Evolutionary conservation across 768 basidiomycete genomes (phyloP), one percentile per base, ranked within the genome.

Genomic region (Mycena latifolia): DNA sequence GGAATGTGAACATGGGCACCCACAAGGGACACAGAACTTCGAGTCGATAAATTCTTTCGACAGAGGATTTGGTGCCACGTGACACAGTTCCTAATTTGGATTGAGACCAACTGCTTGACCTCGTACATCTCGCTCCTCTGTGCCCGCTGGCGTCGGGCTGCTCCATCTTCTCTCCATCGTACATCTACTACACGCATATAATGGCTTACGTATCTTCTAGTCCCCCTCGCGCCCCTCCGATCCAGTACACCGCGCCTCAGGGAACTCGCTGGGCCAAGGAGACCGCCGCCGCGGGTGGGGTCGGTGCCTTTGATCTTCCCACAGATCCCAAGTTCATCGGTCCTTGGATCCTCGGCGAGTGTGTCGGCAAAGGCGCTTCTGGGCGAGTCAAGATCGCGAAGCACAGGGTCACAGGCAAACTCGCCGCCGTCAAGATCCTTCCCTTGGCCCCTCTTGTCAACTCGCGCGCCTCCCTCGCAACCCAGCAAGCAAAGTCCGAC

Each of bases 371-470:
- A 80, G 96, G 96, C 55, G 93, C 94, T 33, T 94, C 92, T 71
- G 96, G 96, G 74, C 93, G 94, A 60, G 96, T 98, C 75, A 95
- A 95, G 79, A 92, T 99, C 69, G 97, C 95, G 24, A 90, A 89
- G 70, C 96, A 98, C 76, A 85, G 86, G 24, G 83, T 85, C 39
- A 96, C 96, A 10, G 92, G 93, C 15, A 91, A 96, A 76, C 92
- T 96, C 75, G 96, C 97, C 55, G 97, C 97, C 9, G 89, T 98
- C 77, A 99, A 98, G 81, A 98, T 98, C 63, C 89, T 98, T 28
- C 95, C 96, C 12, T 84, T 95, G 29, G 90, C 92, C 57, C 89
- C 93, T 22, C 81, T 94, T 35, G 84, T 92, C 71, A 88, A 84
- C 74, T 92, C 93, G 39, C 87, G 93, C 50, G 85, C 85, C 22